These are phyloP conservation scores for Dendrobium catenatum DNA, from an alignment of 106 monocot species.

Conservation along the genomic window DNA sequence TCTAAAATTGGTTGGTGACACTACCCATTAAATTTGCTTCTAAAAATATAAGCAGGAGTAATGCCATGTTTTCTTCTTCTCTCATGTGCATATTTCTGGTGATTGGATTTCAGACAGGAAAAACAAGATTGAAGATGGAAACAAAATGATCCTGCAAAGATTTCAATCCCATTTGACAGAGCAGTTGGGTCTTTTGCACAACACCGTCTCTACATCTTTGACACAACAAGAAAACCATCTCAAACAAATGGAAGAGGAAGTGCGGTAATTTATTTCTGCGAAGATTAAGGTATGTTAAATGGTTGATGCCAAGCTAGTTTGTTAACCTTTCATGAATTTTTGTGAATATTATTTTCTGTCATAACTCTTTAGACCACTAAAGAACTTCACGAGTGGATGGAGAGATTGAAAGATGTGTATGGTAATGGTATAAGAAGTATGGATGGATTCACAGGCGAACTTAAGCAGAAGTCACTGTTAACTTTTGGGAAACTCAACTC, in stretches of 20 bases:
- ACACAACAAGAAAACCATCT: constrained; percentile 45
- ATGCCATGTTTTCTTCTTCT: not conserved
- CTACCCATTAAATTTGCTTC: not conserved
- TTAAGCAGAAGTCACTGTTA: constrained; percentile 31
- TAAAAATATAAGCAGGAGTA: not conserved
- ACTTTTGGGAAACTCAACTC: constrained; percentile 43
- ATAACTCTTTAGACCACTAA: constrained; percentile 34
- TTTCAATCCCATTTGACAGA: constrained; percentile 44
- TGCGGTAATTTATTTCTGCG: constrained; percentile 45
- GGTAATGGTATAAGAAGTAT: constrained; percentile 32
- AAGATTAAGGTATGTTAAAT: constrained; percentile 35
- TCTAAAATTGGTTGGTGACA: constrained; percentile 50
- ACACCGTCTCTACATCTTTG: constrained; percentile 48
- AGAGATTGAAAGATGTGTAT: constrained; percentile 40
- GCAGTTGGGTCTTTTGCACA: constrained; percentile 51
- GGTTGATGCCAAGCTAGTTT: not conserved
- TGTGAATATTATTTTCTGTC: not conserved
- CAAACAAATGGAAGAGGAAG: constrained; percentile 58
- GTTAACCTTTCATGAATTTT: not conserved
- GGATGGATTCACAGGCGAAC: constrained; percentile 41
- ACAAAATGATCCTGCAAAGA: constrained; percentile 35
- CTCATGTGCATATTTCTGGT: not conserved
- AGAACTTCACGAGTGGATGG: constrained; percentile 38
- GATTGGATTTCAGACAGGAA: constrained; percentile 40
- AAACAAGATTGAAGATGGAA: constrained; percentile 58